Base-by-base conservation (phyloP, 164 flowering plant species). In the Tetrastigma voinierianum region DNA sequence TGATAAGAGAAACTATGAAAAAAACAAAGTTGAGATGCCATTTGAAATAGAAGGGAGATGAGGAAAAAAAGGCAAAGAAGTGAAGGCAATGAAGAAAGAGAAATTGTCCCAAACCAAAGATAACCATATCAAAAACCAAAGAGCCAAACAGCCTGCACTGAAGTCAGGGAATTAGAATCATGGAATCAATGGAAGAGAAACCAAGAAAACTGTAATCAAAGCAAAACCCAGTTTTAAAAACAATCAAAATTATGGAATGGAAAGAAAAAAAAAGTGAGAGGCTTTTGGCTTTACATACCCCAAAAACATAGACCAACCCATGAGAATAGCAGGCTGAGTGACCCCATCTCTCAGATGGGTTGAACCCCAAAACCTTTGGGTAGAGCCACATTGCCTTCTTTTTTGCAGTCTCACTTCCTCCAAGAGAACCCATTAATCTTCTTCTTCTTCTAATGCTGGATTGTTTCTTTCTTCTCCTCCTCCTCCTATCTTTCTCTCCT, bases 321-420 rank as follows among this genome's bases (percentile, higher is more conserved):
- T 85, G 77, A 67, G 76, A 87, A 62, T 62, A 86, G 72, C 94
- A 91, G 77, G 96, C 87, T 65, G 97, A 86, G 70, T 94, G 98
- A 24, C 98, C 98, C 97, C 98, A 94, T 90, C 98, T 88, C 70
- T 91, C 91, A 64, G 93, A 80, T 75, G 97, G 98, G 64, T 74
- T 76, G 58, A 80, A 82, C 4, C 96, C 97, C 65, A 77, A 59
- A 51, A 84, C 83, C 78, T 85, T 91, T 48, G 98, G 98, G 66
- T 84, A 88, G 14, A 94, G 71, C 98, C 97, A 94, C 98, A 90
- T 91, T 85, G 97, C 87, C 72, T 84, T 86, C 83, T 70, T 82
- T 81, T 65, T 87, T 75, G 72, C 66, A 54, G 51, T 67, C 66
- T 78, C 87, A 68, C 65, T 78, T 64, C 78, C 79, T 64, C 78